Percentiles rank a stretch among this genome's conserved stretches.
Conservation (phyloP, 2,329 filamentous ascomycete species). For the Colletotrichum trifolii region DNA sequence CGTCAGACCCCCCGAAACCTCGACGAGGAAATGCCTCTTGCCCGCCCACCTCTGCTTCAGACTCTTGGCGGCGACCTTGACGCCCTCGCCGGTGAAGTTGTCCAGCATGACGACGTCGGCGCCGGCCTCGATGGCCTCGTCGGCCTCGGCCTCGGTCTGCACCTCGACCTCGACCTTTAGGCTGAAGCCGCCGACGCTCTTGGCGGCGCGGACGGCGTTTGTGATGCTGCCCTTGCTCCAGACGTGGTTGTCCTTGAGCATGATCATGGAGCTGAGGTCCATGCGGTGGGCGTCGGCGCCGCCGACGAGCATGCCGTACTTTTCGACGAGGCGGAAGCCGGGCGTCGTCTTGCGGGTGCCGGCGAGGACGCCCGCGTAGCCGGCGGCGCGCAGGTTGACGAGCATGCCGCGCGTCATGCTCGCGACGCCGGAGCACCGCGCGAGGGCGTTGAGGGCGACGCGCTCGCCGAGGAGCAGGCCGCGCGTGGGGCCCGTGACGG, state of each 20-base stretch:
- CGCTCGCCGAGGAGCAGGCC: slow-evolving; percentile 88
- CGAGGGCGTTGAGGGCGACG: slow-evolving; percentile 90
- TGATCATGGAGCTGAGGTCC: slow-evolving; percentile 93
- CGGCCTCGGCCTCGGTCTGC: slow-evolving; percentile 85
- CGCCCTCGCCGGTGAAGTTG: slow-evolving; percentile 86
- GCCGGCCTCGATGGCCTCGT: slow-evolving; percentile 90
- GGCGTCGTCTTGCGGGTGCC: slow-evolving; percentile 98
- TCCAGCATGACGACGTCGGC: slow-evolving; percentile 98
- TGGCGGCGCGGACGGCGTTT: slow-evolving; percentile 85
- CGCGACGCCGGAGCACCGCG: slow-evolving; percentile 91
- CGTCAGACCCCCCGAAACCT: slow-evolving; percentile 91
- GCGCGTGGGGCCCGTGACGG: slow-evolving; percentile 85
- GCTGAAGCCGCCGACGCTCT: slow-evolving; percentile 85
- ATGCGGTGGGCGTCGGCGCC: slow-evolving; percentile 93
- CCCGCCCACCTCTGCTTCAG: slow-evolving; percentile 85
- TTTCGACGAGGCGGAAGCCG: slow-evolving; percentile 94
- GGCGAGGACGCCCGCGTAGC: slow-evolving; percentile 86
- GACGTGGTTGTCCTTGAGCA: slow-evolving; percentile 99
- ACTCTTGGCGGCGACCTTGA: slow-evolving; percentile 77
- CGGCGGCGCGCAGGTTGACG: slow-evolving; percentile 67
- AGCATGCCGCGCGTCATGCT: slow-evolving; percentile 71
- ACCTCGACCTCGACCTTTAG: slow-evolving; percentile 98
- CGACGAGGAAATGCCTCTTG: slow-evolving; percentile 80
- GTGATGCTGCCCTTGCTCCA: slow-evolving; percentile 91
- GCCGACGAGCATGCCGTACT: slow-evolving; percentile 96